phyloP scores from a whole-genome alignment of 768 basidiomycete genomes.

The Pulveroboletus sp. region DNA sequence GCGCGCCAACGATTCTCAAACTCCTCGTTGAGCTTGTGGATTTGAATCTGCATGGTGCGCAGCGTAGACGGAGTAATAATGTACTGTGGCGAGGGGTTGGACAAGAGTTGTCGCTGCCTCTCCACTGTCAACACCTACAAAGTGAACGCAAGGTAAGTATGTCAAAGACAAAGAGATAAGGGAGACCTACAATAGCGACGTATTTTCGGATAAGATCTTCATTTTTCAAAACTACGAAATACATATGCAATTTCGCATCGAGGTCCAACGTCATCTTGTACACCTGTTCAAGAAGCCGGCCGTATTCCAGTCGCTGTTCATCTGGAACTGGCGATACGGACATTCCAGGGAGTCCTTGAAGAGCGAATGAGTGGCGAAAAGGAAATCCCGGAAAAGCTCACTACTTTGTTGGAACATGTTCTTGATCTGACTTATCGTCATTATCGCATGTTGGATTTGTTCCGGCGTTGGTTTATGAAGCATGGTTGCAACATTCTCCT shows the following conservation, averaged over 20 bases:
- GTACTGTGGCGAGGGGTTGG: conserved; percentile 26
- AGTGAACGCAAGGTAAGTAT: conserved; percentile 7
- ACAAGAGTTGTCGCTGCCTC: conserved; percentile 30
- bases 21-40: conserved; percentile 40
- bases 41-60: conserved; percentile 43
- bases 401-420: conserved; percentile 32
- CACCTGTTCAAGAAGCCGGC: conserved; percentile 47
- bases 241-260: conserved; percentile 49
- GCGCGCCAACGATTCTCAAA: conserved; percentile 32
- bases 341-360: conserved; percentile 37
- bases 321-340: conserved; percentile 41
- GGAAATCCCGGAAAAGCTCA: conserved; percentile 16
- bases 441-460: conserved; percentile 30
- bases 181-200: conserved; percentile 50
- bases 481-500: conserved; percentile 3
- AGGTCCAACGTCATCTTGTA: conserved; percentile 45
- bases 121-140: conserved; percentile 43
- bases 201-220: conserved; percentile 49
- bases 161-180: conserved; percentile 12
- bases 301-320: conserved; percentile 55
- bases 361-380: conserved; percentile 10
- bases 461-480: conserved; percentile 29
- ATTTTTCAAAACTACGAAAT: conserved; percentile 43
- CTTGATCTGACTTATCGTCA: conserved; percentile 33
- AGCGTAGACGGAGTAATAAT: conserved; percentile 38